phyloP scores from a whole-genome alignment of 2,329 filamentous ascomycete species.

The Pseudomassariella vexata region DNA sequence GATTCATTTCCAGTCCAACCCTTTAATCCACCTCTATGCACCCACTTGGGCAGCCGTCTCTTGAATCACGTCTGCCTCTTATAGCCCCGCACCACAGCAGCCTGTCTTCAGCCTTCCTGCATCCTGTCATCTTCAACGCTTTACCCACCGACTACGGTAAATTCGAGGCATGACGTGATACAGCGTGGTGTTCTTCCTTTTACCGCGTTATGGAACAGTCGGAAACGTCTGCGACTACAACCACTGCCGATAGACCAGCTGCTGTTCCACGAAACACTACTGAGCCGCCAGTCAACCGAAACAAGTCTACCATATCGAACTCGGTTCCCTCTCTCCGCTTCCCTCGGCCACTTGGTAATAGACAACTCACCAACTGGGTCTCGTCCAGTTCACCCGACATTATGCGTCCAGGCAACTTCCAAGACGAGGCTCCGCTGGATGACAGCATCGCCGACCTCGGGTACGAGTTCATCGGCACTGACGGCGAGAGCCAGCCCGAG shows the following conservation, averaged over 20 bases:
- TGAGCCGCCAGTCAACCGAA: constrained; percentile 11
- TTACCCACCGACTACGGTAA: constrained; percentile 18
- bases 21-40: too few relatives aligned
- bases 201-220: constrained; percentile 48
- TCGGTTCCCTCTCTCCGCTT: constrained; percentile 49
- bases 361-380: constrained; percentile 53
- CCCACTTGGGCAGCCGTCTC: too few relatives aligned
- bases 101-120: constrained; percentile 6
- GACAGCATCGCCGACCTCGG: constrained; percentile 50
- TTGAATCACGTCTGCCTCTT: constrained; percentile 2
- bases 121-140: constrained; percentile 20
- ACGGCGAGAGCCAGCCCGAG: constrained; percentile 48
- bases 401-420: constrained; percentile 39
- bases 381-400: constrained; percentile 52
- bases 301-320: constrained; percentile 15
- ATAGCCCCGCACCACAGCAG: background rate
- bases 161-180: constrained; percentile 31
- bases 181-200: constrained; percentile 23
- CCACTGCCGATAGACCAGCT: constrained; percentile 18
- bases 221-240: constrained; percentile 15
- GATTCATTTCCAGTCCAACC: too few relatives aligned
- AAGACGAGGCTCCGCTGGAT: constrained; percentile 31
- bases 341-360: constrained; percentile 49
- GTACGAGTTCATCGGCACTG: constrained; percentile 51
- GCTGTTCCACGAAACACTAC: constrained; percentile 17